Evolutionary conservation across 352 stramenopile species (phyloP), one percentile per base, ranked within the genome.

Genomic region (Globisporangium cystogenes): DNA sequence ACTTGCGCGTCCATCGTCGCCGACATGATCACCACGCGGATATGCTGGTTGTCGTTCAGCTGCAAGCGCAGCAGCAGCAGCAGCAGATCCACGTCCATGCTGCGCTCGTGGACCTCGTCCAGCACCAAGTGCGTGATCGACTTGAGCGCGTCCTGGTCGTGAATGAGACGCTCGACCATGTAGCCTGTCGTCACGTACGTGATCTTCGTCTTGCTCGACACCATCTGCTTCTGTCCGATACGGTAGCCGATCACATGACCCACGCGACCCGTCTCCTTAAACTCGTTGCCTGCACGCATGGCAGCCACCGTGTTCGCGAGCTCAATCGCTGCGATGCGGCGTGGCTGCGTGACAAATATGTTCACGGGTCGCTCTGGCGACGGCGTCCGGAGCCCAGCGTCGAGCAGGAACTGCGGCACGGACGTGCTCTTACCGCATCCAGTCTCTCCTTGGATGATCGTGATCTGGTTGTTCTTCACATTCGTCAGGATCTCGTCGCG

Each of bases 161-260:
- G 93, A 39, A 97, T 97, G 21, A 99, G 70, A 0, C 97, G 72
- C 50, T 97, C 76, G 7, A 98, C 86, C 62, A 99, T 92, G 58
- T 99, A 99, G 3, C 96, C 96, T 16, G 95, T 98, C 31, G 96
- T 99, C 1, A 97, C 92, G 55, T 99, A 98, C 60, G 86, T 98
- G 51, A 98, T 96, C 50, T 89, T 85, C 2, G 96, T 98, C 12
- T 73, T 75, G 41, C 92, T 83, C 37, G 91, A 90, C 39, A 96
- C 83, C 27, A 81, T 71, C 49, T 98, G 85, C 48, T 94, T 88
- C 40, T 98, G 95, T 1, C 95, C 95, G 21, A 92, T 90, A 8
- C 84, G 72, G 48, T 94, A 92, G 7, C 86, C 83, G 43, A 94
- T 76, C 14, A 81, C 70, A 24, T 83, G 72, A 16, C 82, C 82